Conservation (phyloP, 169 alveolate genomes). For the Plasmodium malariae region DNA sequence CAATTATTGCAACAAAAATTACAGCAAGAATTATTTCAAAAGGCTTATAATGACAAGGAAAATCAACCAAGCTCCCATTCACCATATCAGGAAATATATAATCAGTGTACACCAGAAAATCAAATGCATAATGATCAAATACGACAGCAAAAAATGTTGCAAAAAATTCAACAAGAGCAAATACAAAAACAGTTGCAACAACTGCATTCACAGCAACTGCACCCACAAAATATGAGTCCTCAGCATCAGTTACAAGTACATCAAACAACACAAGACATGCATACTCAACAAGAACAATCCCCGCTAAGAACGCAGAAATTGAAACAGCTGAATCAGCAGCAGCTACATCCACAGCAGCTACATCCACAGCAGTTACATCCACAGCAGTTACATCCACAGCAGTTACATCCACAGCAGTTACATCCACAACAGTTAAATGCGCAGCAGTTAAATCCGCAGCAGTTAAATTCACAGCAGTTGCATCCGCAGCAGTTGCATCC, state of each 20-base stretch:
- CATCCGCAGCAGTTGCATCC: not conserved
- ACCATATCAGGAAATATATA: constrained; percentile 23
- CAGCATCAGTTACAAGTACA: constrained; percentile 43
- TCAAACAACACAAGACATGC: not conserved
- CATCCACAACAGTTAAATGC: constrained; percentile 10
- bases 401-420: constrained; percentile 8
- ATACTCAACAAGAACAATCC: constrained; percentile 1
- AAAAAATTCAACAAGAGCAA: constrained; percentile 45
- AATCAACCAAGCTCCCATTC: constrained; percentile 10
- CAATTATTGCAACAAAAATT: constrained; percentile 47
- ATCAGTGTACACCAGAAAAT: constrained; percentile 24
- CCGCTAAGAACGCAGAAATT: not conserved
- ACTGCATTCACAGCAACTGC: constrained; percentile 23
- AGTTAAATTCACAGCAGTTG: constrained; percentile 1
- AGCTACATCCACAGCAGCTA: constrained; percentile 20
- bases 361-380: not conserved
- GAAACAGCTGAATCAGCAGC: constrained; percentile 7
- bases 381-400: constrained; percentile 6
- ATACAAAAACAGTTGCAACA: constrained; percentile 54
- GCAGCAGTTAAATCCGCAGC: constrained; percentile 18
- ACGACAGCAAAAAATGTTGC: constrained; percentile 40
- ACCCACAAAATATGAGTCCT: constrained; percentile 18
- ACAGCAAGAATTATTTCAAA: constrained; percentile 46
- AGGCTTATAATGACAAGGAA: constrained; percentile 42
- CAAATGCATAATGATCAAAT: constrained; percentile 25